These are phyloP conservation scores for Cercospora sp. DNA, from an alignment of 2,329 filamentous ascomycete genomes.

Conservation along the genomic window DNA sequence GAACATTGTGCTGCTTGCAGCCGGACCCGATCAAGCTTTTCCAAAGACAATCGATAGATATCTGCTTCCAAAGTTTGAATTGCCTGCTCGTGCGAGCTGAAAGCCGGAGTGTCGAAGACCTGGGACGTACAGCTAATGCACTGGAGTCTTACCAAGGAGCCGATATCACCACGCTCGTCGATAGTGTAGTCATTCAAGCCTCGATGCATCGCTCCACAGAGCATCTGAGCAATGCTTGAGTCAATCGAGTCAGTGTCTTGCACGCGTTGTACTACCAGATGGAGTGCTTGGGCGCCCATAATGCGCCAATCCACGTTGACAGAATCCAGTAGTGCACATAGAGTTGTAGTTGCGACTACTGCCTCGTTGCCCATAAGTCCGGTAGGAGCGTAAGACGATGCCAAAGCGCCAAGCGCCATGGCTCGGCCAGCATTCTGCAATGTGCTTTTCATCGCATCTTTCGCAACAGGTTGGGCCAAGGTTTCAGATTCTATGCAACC, in stretches of 20 bases:
- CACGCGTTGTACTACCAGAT: slow-evolving; percentile 28
- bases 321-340: slow-evolving; percentile 35
- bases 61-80: slow-evolving; percentile 29
- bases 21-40: slow-evolving; percentile 88
- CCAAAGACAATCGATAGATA: slow-evolving; percentile 69
- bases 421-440: slow-evolving; percentile 46
- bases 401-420: slow-evolving; percentile 47
- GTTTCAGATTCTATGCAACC: slow-evolving; percentile 26
- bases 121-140: slow-evolving; percentile 64
- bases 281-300: slow-evolving; percentile 44
- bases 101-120: slow-evolving; percentile 17
- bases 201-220: slow-evolving; percentile 35
- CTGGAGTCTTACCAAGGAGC: slow-evolving; percentile 79
- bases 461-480: slow-evolving; percentile 26
- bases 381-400: slow-evolving; percentile 18
- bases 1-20: slow-evolving; percentile 59
- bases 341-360: slow-evolving; percentile 35
- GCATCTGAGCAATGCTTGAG: slow-evolving; percentile 9
- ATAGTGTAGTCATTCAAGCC: slow-evolving; percentile 87
- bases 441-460: slow-evolving; percentile 44
- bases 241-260: slow-evolving; percentile 11
- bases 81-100: not conserved
- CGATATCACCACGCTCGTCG: slow-evolving; percentile 84
- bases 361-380: slow-evolving; percentile 27
- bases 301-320: slow-evolving; percentile 49